These are phyloP conservation scores for Wickerhamiella vanderwaltii DNA, from an alignment of 805 yeast species.

Conservation along the genomic window DNA sequence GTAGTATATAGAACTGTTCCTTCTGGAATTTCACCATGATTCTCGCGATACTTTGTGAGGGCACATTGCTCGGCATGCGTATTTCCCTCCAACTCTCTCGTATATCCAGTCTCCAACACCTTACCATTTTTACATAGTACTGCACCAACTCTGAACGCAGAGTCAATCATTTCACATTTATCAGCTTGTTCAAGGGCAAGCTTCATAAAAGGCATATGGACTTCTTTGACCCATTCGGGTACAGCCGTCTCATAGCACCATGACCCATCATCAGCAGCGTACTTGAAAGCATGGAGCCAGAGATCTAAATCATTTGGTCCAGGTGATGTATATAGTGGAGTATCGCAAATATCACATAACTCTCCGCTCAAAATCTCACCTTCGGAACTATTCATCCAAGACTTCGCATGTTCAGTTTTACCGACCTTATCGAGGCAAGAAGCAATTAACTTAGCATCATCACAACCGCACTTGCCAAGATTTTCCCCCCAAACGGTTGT, in stretches of 20 bases:
- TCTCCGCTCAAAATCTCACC: constrained; percentile 60
- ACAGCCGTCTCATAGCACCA: constrained; percentile 69
- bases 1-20: constrained; percentile 84
- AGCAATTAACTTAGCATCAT: constrained; percentile 37
- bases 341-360: constrained; percentile 52
- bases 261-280: constrained; percentile 35
- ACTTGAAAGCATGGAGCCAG: constrained; percentile 84
- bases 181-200: constrained; percentile 66
- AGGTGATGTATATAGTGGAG: constrained; percentile 73
- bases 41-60: constrained; percentile 51
- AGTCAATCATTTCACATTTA: constrained; percentile 66
- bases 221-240: constrained; percentile 71
- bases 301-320: constrained; percentile 75
- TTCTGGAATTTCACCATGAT: constrained; percentile 40
- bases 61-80: constrained; percentile 98
- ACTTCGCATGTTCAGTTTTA: constrained; percentile 50
- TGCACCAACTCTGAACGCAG: constrained; percentile 94
- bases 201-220: constrained; percentile 53
- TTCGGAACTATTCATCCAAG: constrained; percentile 37
- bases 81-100: constrained; percentile 85
- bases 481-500: constrained; percentile 64
- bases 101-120: constrained; percentile 69
- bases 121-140: constrained; percentile 52
- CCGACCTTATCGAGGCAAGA: constrained; percentile 51
- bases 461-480: constrained; percentile 49